Percentiles rank a stretch among this genome's conserved stretches.
These are phyloP conservation scores for Aulographum hederae DNA, from an alignment of 2,329 filamentous ascomycete genomes.

Conservation along the genomic window DNA sequence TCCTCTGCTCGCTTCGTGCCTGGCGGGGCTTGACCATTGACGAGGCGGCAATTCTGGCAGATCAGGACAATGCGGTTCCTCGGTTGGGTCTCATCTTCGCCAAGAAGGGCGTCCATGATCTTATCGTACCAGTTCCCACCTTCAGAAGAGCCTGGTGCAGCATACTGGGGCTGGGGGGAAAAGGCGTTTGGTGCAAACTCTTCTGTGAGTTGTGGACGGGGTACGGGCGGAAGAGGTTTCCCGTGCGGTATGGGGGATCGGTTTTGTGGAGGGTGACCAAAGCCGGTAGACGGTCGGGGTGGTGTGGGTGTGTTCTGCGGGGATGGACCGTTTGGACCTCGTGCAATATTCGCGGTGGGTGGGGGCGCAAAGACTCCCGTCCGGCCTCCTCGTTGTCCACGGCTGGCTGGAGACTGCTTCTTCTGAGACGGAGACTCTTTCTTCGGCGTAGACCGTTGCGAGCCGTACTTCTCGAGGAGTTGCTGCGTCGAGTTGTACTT, in stretches of 20 bases:
- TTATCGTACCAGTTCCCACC: slow-evolving; percentile 81
- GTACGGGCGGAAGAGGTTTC: slow-evolving; percentile 8
- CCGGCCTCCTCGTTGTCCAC: background rate
- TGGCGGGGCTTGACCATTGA: slow-evolving; percentile 90
- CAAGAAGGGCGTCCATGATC: slow-evolving; percentile 76
- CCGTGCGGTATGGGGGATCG: slow-evolving; percentile 1
- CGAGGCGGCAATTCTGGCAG: slow-evolving; percentile 62
- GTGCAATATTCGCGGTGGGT: slow-evolving; percentile 45
- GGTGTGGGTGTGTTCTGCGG: slow-evolving; percentile 7
- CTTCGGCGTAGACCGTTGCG: slow-evolving; percentile 7
- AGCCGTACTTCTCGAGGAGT: slow-evolving; percentile 82
- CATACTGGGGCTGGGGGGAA: slow-evolving; percentile 22
- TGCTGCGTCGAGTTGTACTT: slow-evolving; percentile 92
- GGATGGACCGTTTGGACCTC: slow-evolving; percentile 11
- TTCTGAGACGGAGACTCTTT: slow-evolving; percentile 4
- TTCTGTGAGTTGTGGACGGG: slow-evolving; percentile 18
- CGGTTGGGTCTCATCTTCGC: slow-evolving; percentile 82
- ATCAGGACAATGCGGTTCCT: slow-evolving; percentile 85
- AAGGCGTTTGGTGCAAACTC: slow-evolving; percentile 65
- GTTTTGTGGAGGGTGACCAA: slow-evolving; percentile 3
- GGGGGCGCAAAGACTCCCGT: too few relatives aligned
- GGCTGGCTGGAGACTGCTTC: background rate
- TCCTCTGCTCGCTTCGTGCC: slow-evolving; percentile 63
- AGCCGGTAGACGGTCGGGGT: slow-evolving; percentile 13
- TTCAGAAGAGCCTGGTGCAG: slow-evolving; percentile 10